Base-by-base conservation (phyloP, 371 early-diverging fungal species). In the Syncephalastrum racemosum region DNA sequence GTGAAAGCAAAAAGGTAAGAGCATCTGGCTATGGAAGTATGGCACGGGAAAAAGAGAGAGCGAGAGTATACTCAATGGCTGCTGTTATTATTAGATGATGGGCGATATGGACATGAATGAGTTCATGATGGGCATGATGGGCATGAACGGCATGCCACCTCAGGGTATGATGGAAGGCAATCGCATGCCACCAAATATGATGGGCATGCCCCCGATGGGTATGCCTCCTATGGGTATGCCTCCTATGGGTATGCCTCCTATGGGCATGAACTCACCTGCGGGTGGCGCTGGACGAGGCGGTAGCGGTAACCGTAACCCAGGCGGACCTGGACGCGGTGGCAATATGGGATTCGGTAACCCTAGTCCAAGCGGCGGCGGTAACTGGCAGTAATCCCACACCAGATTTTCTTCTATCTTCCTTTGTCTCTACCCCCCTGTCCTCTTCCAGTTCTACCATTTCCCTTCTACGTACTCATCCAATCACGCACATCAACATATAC, bases 161-260 rank as follows among this genome's bases (percentile, higher is more conserved):
- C 53, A 48, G 92, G 99, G 41, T 93, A 95, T 79, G 96, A 97
- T 76, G 90, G 95, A 56, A 31, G 61, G 54, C 10, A 31, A 31
- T 27, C 44, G 45, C 4, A 57, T 66, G 61, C 58, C 58, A 12
- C 41, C 58, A 58, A 60, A 57, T n/a, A 63, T 63, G 64, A 50
- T 41, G 13, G 55, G 54, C 12, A 61, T 66, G 58, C 57, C 58
- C 25, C 58, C 61, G 45, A 66, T 66, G 66, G 36, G 36, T 2
- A 31, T 31, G 36, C 36, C 36, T 8, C 36, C 36, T 2, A 56
- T 60, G 54, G 66, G 61, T 16, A 58, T 62, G 58, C 63, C 63
- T 14, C 31, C 31, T n/a, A 62, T 62, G 63, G 58, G 58, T n/a
- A 52, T 60, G 45, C 58, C 61, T 7, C 53, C 41, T 39, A 39